Base-by-base conservation (phyloP, 495 filamentous ascomycete species). In the Penicillium roqueforti region DNA sequence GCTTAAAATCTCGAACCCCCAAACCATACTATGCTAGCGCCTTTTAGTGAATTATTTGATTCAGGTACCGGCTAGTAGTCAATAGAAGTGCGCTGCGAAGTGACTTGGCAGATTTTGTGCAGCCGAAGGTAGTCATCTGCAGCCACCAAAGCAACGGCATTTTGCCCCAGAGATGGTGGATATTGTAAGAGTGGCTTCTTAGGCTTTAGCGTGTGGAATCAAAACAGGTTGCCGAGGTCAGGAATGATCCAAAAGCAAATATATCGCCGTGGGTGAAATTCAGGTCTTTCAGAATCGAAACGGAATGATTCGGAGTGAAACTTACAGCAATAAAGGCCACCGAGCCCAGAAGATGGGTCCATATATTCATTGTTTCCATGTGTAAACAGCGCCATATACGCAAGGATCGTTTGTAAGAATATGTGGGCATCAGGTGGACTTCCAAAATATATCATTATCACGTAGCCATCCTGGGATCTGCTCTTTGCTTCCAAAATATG, bases 351-450 rank as follows among this genome's bases (percentile, higher is more conserved):
- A 52, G 22, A 50, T 60, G 57, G 3, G 54, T 56, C 57, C 57
- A 59, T 14, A 59, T 59, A 31, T 59, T 56, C 47, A 59, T 51
- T 9, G 57, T 56, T 36, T 59, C 53, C 57, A 59, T 59, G 4
- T 59, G 57, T 48, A 54, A 49, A 28, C 57, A 56, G 6, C 47
- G 53, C 57, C 57, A 59, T 13, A 59, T 36, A 1, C 57, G 57
- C 32, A 59, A 48, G 14, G 53, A 59, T 11, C 42, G 47, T 16
- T 25, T 22, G 22, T 55, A 56, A 10, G 53, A 59, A 52, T 52
- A 59, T 34, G 57, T 59, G 10, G 57, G 52, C 52, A 59, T 59
- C 6, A 47, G 57, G 37, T 59, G 57, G 20, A 52, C 47, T 18
- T 51, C 32, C 34, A 59, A 10, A 42, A 59, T 59, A 22, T 51